Base-by-base conservation (phyloP, 2,329 filamentous ascomycete genomes). In the Beauveria rudraprayagi region DNA sequence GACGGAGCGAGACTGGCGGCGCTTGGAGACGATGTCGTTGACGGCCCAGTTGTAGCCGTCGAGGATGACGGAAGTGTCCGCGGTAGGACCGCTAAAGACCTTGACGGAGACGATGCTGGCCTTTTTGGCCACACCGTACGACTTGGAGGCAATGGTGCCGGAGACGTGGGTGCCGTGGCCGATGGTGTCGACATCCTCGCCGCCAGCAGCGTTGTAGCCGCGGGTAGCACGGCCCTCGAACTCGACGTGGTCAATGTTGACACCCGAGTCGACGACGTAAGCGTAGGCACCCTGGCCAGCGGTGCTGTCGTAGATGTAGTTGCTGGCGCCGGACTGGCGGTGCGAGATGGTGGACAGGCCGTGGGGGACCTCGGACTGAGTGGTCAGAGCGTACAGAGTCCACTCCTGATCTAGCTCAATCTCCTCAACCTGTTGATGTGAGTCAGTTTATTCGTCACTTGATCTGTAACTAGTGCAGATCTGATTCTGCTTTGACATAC, bases 261-360 rank as follows among this genome's bases (percentile, higher is more conserved):
- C 83, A 65, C 86, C 86, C 6, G 85, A 88, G 71, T 89, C 86
- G 46, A 89, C 80, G 26, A 89, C 73, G 69, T 84, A 89, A 30
- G 79, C 80, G 24, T 81, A 86, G 66, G 83, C 81, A n/a, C 80
- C 81, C 64, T 77, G 61, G 37, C 83, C 83, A 24, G 78, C 80
- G 14, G 74, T 76, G 61, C 73, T 72, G 68, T 85, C 81, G 64
- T 75, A 75, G 16, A 67, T 65, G 40, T 67, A 60, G 30, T 65
- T 60, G 46, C 57, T 71, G 8, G 65, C 69, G 40, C 70, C 70
- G 22, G 69, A 65, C 19, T 66, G 71, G 19, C 69, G 66, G 68
- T 76, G 73, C 8, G 80, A 81, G 63, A 81, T 70, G 37, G 76
- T 72, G 2, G 72, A 73, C 28, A 81, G 75, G 22, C 78, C 78